Percentiles rank a stretch among this genome's conserved stretches.
Conservation (phyloP, 2,329 filamentous ascomycete genomes). For the Diaporthe sp. region DNA sequence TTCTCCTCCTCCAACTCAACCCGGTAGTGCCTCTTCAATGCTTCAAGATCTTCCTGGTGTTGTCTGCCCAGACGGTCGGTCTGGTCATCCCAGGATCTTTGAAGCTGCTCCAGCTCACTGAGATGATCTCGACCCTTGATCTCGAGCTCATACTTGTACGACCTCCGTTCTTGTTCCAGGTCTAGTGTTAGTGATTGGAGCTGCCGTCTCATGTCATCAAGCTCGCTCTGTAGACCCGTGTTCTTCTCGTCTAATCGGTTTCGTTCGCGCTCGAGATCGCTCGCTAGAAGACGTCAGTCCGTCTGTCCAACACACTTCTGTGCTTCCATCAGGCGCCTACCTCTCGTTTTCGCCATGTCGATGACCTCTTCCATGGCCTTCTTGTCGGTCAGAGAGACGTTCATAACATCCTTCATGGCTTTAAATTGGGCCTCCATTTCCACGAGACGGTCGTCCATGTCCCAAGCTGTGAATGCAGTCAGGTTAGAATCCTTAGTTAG, state of each 20-base stretch:
- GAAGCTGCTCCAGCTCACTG: constrained; percentile 65
- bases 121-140: constrained; percentile 63
- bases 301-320: neutral
- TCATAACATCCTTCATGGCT: constrained; percentile 78
- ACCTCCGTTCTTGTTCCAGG: constrained; percentile 55
- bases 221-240: constrained; percentile 69
- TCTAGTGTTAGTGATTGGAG: constrained; percentile 52
- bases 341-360: constrained; percentile 77
- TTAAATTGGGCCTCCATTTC: constrained; percentile 81
- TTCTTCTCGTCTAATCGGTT: constrained; percentile 59
- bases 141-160: constrained; percentile 63
- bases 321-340: constrained; percentile 59
- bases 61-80: constrained; percentile 67
- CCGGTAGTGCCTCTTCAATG: constrained; percentile 70
- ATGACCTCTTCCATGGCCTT: constrained; percentile 79
- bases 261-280: constrained; percentile 60
- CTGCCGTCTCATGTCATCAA: constrained; percentile 62
- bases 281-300: constrained; percentile 49
- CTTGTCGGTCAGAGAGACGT: constrained; percentile 73
- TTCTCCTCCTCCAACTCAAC: constrained; percentile 75
- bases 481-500: constrained; percentile 81
- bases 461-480: constrained; percentile 74
- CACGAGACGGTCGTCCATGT: constrained; percentile 80
- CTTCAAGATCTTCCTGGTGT: constrained; percentile 76
- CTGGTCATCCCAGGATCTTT: constrained; percentile 62